Base-by-base conservation (phyloP, 1,139 yeast species). In the Yamadazyma dushanensis region DNA sequence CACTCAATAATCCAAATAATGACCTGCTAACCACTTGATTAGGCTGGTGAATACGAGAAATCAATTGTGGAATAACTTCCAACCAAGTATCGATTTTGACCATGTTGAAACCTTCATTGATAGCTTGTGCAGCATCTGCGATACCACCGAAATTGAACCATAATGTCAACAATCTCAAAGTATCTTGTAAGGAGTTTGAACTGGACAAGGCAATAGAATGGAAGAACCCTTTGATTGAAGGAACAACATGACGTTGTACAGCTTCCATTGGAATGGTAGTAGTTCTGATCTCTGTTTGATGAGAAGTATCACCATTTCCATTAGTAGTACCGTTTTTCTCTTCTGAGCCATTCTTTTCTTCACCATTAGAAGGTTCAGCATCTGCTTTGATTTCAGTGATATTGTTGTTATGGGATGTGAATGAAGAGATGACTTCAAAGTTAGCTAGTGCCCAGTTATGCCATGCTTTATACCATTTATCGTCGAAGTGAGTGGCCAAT, bases 371-470 rank as follows among this genome's bases (percentile, higher is more conserved):
- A 14, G 46, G 51, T 29, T 51, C 66, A 11, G 47, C 39, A 22
- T 53, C 33, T 2, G 43, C 59, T 30, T 53, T 53, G 29, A 44
- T 54, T 50, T 57, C 52, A 41, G 66, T 39, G 26, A 48, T 41
- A 28, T 54, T 56, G 26, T 56, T 58, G 27, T 56, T 58, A 35
- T 65, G 71, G 10, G 75, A 61, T 0, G 80, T 73, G 47, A 70
- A 70, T 35, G 83, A 70, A 0, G 96, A 84, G 19, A 92, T 86
- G 1, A 90, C 97, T 54, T 90, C 97, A 57, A 89, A 94, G 58
- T 94, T 94, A 0, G 98, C 97, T 51, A 94, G 67, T 0, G 98
- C 98, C 99, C 99, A 94, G 54, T 89, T 90, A 55, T 94, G 99
- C 98, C 98, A 94, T 16, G 98, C 98, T 53, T 94, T 92, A 56